Base-by-base conservation (phyloP, 345 rosid species). In the Draba incana region DNA sequence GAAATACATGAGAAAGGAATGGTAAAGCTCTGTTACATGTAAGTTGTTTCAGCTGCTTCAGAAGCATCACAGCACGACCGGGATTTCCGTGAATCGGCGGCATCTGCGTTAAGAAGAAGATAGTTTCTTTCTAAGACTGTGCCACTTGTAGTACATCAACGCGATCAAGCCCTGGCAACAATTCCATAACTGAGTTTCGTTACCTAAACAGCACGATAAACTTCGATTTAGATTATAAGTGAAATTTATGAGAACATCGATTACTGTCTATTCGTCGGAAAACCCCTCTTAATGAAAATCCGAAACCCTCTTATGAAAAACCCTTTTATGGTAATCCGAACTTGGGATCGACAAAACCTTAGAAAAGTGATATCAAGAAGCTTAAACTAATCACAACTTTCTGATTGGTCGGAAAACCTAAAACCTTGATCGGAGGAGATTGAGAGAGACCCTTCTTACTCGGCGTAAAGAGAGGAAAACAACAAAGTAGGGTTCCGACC, bases 21-120 rank as follows among this genome's bases (percentile, higher is more conserved):
- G 51, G 2, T 12, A 8, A 11, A 47, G 64, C 2, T 55, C 1
- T 48, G 2, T 72, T 64, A 72, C 76, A 64, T 16, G 57, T 8
- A 25, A 57, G 16, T 10, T 48, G 70, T 57, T 72, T 64, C 28
- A 72, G 53, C 58, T 72, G 70, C 8, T 48, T 72, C 45, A 47
- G 37, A 64, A 47, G 8, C 76, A 72, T 72, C 46, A 72, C 65
- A 13, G 38, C 28, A 56, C 50, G 5, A 14, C 10, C n/a, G 9
- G 25, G 5, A 30, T 47, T 62, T 35, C 33, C 14, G 8, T 35
- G 39, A 8, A 35, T 35, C 39, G 39, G 39, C 39, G 39, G 39
- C 39, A 35, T 35, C 39, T 8, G 39, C 39, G 39, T 35, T 35
- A 35, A 35, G 43, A 62, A 45, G 53, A 14, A 0, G 14, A 43